Conservation (phyloP, 2,329 filamentous ascomycete genomes). For the Ophiostoma perfectum region DNA sequence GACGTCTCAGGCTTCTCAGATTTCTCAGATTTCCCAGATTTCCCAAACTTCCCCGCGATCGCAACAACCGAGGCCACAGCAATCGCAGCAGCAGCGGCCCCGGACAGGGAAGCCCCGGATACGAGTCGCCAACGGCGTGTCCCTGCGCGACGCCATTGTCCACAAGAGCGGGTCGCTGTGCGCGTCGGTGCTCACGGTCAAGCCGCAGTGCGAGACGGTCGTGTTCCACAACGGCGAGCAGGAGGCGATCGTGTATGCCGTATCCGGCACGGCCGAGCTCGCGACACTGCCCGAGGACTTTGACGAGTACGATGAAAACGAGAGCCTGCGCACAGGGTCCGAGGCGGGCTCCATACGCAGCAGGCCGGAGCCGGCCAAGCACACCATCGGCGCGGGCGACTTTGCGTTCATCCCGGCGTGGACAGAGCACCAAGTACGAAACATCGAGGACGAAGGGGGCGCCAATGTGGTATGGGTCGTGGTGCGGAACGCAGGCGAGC, state of each 20-base stretch:
- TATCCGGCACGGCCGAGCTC: slow-evolving; percentile 56
- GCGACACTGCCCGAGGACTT: slow-evolving; percentile 48
- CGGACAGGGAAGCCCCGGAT: neutral
- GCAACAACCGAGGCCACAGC: neutral
- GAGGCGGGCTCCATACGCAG: slow-evolving; percentile 39
- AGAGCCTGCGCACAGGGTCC: slow-evolving; percentile 34
- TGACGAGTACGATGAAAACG: slow-evolving; percentile 48
- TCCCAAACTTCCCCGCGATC: neutral
- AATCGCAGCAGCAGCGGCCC: neutral
- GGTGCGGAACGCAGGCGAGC: slow-evolving; percentile 55
- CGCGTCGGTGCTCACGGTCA: slow-evolving; percentile 61
- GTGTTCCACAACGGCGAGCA: slow-evolving; percentile 67
- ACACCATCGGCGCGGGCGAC: slow-evolving; percentile 57
- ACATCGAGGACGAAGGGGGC: slow-evolving; percentile 45
- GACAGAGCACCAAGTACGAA: slow-evolving; percentile 65
- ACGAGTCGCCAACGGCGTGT: slow-evolving; percentile 21
- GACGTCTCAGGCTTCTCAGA: neutral
- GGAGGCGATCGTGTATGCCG: slow-evolving; percentile 64
- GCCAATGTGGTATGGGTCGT: slow-evolving; percentile 59
- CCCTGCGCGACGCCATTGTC: slow-evolving; percentile 49
- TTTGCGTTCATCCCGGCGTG: slow-evolving; percentile 66
- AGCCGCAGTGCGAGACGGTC: slow-evolving; percentile 55
- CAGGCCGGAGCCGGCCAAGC: slow-evolving; percentile 43
- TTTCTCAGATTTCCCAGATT: neutral
- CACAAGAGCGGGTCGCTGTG: slow-evolving; percentile 61